These are phyloP conservation scores for Kregervanrija fluxuum DNA, from an alignment of 805 yeast species.

Conservation along the genomic window DNA sequence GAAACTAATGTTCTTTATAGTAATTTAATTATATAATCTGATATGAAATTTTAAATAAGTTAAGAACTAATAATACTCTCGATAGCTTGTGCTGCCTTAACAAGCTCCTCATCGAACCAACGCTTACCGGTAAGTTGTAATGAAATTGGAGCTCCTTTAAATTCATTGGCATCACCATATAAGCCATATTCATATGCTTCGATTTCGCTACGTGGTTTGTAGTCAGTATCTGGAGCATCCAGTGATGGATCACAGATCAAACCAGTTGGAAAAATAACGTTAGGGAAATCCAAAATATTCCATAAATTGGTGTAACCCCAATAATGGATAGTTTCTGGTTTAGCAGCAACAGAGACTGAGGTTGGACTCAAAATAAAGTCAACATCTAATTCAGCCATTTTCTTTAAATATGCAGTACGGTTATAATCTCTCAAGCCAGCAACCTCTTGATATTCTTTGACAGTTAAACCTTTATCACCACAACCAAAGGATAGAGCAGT, in stretches of 20 bases:
- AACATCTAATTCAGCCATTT: constrained; percentile 41
- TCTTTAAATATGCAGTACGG: constrained; percentile 42
- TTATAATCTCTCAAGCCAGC: constrained; percentile 43
- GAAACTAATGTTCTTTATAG: too few relatives aligned
- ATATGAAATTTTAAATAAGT: too few relatives aligned
- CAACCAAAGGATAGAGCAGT: constrained; percentile 47
- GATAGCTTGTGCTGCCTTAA: constrained; percentile 38
- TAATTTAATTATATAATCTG: too few relatives aligned
- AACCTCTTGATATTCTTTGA: constrained; percentile 40
- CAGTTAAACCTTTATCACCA: constrained; percentile 40
- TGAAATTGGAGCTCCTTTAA: constrained; percentile 41
- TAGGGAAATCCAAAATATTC: constrained; percentile 64
- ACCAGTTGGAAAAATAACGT: constrained; percentile 51
- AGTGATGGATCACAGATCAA: constrained; percentile 43
- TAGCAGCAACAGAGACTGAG: constrained; percentile 60
- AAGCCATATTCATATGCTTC: constrained; percentile 30
- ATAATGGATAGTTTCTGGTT: constrained; percentile 49
- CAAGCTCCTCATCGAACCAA: constrained; percentile 41
- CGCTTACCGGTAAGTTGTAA: constrained; percentile 45
- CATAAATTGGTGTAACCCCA: constrained; percentile 70
- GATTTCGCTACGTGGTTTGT: constrained; percentile 31
- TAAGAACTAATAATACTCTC: constrained; percentile 22
- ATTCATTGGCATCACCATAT: constrained; percentile 29
- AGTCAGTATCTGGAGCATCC: constrained; percentile 34
- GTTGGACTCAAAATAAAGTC: constrained; percentile 60